Percentiles rank a stretch among this genome's conserved stretches.
phyloP scores from a whole-genome alignment of 495 filamentous ascomycete genomes.

The Penicillium cataractarum region DNA sequence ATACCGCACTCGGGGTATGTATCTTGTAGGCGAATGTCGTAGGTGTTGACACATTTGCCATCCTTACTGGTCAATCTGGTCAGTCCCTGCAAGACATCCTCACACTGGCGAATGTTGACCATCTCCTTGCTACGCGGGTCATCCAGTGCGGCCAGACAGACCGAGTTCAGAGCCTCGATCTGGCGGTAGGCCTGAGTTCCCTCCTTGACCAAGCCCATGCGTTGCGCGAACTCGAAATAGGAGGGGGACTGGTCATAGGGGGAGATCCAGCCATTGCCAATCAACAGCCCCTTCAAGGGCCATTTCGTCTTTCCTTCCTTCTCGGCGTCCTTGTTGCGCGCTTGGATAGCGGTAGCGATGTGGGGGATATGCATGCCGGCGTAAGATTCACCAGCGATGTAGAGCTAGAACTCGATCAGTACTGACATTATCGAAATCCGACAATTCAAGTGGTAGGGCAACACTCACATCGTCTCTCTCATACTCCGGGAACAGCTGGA shows the following conservation, averaged over 20 bases:
- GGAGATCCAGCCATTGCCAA: conserved; percentile 97
- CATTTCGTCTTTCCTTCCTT: conserved; percentile 51
- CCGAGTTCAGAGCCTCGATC: conserved; percentile 70
- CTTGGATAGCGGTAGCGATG: conserved; percentile 83
- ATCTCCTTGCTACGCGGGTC: conserved; percentile 55
- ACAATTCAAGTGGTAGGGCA: background rate
- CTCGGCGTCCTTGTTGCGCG: conserved; percentile 64
- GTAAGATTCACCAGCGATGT: conserved; percentile 93
- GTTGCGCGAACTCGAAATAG: conserved; percentile 78
- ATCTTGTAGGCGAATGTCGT: conserved; percentile 85
- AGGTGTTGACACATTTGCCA: conserved; percentile 84
- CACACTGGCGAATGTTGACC: conserved; percentile 71
- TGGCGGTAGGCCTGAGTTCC: conserved; percentile 64
- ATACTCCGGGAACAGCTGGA: conserved; percentile 87
- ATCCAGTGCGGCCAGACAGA: conserved; percentile 61
- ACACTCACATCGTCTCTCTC: conserved; percentile 84
- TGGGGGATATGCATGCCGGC: conserved; percentile 98
- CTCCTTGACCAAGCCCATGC: conserved; percentile 68
- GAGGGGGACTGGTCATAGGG: conserved; percentile 88
- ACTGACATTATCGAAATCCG: background rate
- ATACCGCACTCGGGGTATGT: conserved; percentile 78
- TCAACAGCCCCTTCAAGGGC: conserved; percentile 86
- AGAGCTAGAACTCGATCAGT: conserved; percentile 65
- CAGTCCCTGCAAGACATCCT: conserved; percentile 70
- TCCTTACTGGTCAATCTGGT: conserved; percentile 60